Evolutionary conservation across 2,329 filamentous ascomycete genomes (phyloP).

Genomic region (Cytospora chrysosperma): DNA sequence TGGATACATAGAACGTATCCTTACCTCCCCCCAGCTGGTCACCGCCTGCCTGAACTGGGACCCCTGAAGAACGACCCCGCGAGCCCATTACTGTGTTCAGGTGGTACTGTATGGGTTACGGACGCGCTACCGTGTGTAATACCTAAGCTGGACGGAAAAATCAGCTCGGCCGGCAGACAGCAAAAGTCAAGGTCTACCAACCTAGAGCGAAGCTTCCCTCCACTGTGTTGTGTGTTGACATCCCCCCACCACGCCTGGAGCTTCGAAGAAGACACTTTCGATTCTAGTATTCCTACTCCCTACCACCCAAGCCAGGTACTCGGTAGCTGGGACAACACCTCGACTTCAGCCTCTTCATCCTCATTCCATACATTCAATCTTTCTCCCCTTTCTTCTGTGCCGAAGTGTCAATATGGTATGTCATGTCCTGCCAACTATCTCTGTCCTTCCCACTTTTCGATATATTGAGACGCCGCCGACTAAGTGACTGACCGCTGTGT

Average conservation of each 20-base stretch:
- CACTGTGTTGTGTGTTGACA: conserved; percentile 9
- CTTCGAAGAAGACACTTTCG: not conserved
- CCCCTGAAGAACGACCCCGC: conserved; percentile 10
- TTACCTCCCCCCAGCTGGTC: not conserved
- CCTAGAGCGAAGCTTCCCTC: not conserved
- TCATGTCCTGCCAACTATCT: not conserved
- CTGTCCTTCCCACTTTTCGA: not conserved
- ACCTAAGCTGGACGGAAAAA: conserved; percentile 22
- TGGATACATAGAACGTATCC: not conserved
- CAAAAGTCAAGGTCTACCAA: conserved; percentile 6
- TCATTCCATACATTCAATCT: not conserved
- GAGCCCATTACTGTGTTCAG: not conserved
- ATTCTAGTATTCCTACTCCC: not conserved
- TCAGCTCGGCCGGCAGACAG: conserved; percentile 20
- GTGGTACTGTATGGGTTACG: not conserved
- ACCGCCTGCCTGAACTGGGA: conserved; percentile 2
- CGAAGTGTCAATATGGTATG: conserved; percentile 19
- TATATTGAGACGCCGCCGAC: no score
- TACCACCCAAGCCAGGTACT: not conserved
- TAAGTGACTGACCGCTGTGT: conserved; percentile 10
- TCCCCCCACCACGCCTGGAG: not conserved
- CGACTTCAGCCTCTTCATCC: not conserved
- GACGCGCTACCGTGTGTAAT: conserved; percentile 18
- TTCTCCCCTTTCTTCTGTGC: not conserved
- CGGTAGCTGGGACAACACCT: not conserved